These are phyloP conservation scores for Hypoxylon sp. DNA, from an alignment of 2,329 filamentous ascomycete genomes.

Conservation along the genomic window DNA sequence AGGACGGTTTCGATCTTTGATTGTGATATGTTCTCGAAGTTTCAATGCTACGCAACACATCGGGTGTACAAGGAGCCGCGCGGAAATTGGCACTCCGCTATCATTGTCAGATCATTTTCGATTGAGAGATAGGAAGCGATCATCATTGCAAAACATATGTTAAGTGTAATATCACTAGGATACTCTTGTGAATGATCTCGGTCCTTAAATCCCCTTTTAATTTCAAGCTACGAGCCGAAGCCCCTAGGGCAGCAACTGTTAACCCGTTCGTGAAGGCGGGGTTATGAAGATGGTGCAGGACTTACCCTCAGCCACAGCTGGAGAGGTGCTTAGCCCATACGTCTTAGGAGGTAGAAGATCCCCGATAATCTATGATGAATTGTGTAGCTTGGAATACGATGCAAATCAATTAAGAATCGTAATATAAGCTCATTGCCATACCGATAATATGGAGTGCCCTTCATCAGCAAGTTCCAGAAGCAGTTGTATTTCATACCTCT, in stretches of 20 bases:
- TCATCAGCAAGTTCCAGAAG: slow-evolving; percentile 29
- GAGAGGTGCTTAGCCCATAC: not conserved
- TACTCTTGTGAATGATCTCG: not conserved
- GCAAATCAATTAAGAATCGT: slow-evolving; percentile 7
- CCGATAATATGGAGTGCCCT: slow-evolving; percentile 6
- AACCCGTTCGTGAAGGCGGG: not conserved
- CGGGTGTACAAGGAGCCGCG: not conserved
- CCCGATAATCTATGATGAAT: not conserved
- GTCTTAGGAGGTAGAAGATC: not conserved
- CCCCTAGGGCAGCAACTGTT: not conserved
- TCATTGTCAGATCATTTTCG: not conserved
- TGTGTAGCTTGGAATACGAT: not conserved
- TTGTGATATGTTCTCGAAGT: not conserved
- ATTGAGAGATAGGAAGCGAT: not conserved
- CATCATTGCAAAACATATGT: not conserved
- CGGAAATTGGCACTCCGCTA: not conserved
- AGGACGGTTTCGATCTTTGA: not conserved
- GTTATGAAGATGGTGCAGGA: not conserved
- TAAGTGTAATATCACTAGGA: not conserved
- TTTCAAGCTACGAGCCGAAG: not conserved
- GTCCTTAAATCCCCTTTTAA: not conserved
- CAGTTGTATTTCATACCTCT: slow-evolving; percentile 27
- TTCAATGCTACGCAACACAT: not conserved
- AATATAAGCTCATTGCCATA: slow-evolving; percentile 8
- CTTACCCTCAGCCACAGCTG: not conserved